Evolutionary conservation across 345 rosid species (phyloP), one percentile per base, ranked within the genome.

Genomic region (Iberis pinnata): DNA sequence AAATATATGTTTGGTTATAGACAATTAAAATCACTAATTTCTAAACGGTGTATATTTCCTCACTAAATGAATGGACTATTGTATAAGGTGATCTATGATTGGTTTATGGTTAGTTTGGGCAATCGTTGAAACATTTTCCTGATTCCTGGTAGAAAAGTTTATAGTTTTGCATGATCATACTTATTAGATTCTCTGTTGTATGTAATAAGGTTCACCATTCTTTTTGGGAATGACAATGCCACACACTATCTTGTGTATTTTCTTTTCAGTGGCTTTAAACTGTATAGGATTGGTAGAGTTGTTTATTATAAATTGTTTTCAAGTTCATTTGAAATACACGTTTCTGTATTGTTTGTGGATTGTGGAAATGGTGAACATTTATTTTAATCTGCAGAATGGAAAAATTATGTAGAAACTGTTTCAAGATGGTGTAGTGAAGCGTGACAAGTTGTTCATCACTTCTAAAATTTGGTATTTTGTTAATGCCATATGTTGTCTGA

Each of bases 361-460:
- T 27, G 2, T 58, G n/a, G 17, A 37, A n/a, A 35, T n/a, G 15
- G 8, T 12, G 17, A 39, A 12, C 20, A 22, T 18, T 13, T 1
- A 35, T 33, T 46, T 8, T 13, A 56, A n/a, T n/a, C n/a, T n/a
- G n/a, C n/a, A 86, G 95, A 76, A 79, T 60, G 92, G 95, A 27
- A 47, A 9, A 29, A 89, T 69, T 26, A 49, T 83, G 49, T 79
- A 75, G 74, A 73, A 79, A 62, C 68, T 87, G 50, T 76, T 83
- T 59, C 74, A 79, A 15, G 86, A 81, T 32, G 83, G 89, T 0
- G 81, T 79, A 24, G 89, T 81, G 46, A 83, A 83, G 81, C 78
- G 61, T n/a, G n/a, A n/a, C n/a, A 81, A 81, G 32, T 24, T 86
- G 43, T 83, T 78, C 43, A 71, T 86, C 64, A 87, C 92, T 38